Conservation (phyloP, 1,284 basidiomycete species). For the Retiboletus fuscus region DNA sequence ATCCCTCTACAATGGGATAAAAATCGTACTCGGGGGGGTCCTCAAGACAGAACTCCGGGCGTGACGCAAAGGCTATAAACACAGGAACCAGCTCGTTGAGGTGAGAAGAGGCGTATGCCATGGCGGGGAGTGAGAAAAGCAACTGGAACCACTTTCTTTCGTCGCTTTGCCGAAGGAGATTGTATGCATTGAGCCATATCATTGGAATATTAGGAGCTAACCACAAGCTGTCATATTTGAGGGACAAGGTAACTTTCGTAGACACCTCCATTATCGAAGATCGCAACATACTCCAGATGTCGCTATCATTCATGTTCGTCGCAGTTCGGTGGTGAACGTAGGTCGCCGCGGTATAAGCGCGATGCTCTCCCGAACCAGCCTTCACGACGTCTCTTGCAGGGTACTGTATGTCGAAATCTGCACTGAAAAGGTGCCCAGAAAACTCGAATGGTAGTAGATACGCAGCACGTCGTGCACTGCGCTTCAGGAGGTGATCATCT, state of each 20-base stretch:
- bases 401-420: slow-evolving; percentile 32
- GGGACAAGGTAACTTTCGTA: slow-evolving; percentile 15
- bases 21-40: slow-evolving; percentile 29
- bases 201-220: slow-evolving; percentile 28
- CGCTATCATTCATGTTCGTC: background rate
- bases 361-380: slow-evolving; percentile 21
- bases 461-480: slow-evolving; percentile 23
- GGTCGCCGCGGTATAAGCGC: slow-evolving; percentile 30
- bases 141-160: slow-evolving; percentile 41
- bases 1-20: slow-evolving; percentile 33
- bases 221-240: slow-evolving; percentile 41
- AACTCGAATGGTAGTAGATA: slow-evolving; percentile 27
- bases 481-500: slow-evolving; percentile 31
- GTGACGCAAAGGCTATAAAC: slow-evolving; percentile 48
- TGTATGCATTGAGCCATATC: slow-evolving; percentile 51
- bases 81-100: slow-evolving; percentile 38
- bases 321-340: slow-evolving; percentile 17
- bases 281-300: slow-evolving; percentile 25
- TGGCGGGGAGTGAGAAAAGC: slow-evolving; percentile 48
- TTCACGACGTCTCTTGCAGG: slow-evolving; percentile 30
- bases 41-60: slow-evolving; percentile 26
- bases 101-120: slow-evolving; percentile 43
- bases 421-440: background rate
- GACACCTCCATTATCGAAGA: slow-evolving; percentile 21
- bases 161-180: slow-evolving; percentile 38